Evolutionary conservation across 176 grass and related monocot genomes (phyloP), one percentile per base, ranked within the genome.

Genomic region (Oryza longistaminata): DNA sequence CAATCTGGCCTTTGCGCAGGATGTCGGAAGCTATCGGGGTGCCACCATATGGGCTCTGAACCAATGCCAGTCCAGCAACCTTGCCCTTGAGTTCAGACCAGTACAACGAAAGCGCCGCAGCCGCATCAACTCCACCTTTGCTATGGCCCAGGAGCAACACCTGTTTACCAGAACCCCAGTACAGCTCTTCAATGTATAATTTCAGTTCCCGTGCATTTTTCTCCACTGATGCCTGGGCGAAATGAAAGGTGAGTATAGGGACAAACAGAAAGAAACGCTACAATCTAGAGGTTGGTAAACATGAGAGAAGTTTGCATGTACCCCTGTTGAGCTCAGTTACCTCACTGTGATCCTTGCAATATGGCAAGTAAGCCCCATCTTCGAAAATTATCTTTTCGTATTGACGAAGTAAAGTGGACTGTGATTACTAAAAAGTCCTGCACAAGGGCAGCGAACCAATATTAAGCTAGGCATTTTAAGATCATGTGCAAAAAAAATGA

Each of bases 391-490:
- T n/a, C 72, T 83, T 90, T 98, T 98, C 1, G 93, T 93, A 68
- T 88, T 95, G 24, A 91, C 83, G 11, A 98, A 98, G 53, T 95
- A 98, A 40, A 98, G 88, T n/a, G 93, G 93, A 85, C 87, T 90
- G 81, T 98, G 93, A 87, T 95, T 98, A 81, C 96, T 98, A 85
- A 98, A 98, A 80, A 98, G 91, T 12, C 96, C 96, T 98, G 83
- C 84, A 74, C 27, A 80, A 65, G 87, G 3, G 31, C 50, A 15
- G 11, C 0, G 60, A 82, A 24, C 4, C n/a, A 40, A 26, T 21
- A 15, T 73, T 22, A 86, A 60, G 21, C 46, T 69, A 67, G 1
- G 0, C 22, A 82, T 74, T 15, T 16, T 45, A 73, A 64, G 7
- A 11, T 49, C 13, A 87, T 82, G 2, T 40, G 4, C 3, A n/a